Conservation (phyloP, 169 alveolate genomes). For the Cryptosporidium ubiquitum region DNA sequence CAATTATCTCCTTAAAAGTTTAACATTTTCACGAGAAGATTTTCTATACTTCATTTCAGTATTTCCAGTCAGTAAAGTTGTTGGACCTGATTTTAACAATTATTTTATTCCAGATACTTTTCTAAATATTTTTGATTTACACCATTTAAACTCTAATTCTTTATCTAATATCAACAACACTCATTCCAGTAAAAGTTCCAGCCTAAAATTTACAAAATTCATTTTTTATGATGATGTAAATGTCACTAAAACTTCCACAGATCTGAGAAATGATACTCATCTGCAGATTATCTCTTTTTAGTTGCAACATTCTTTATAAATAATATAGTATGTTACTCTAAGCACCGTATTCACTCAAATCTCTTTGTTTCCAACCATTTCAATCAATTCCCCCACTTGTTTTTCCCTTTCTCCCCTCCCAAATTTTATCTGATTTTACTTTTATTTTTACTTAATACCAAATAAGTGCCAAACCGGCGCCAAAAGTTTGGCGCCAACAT, state of each 20-base stretch:
- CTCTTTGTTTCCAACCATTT: background rate
- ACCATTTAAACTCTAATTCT: background rate
- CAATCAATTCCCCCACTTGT: background rate
- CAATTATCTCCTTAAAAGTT: background rate
- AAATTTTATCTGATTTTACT: background rate
- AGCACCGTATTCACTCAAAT: background rate
- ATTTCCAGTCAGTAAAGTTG: conserved; percentile 52
- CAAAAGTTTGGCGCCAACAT: background rate
- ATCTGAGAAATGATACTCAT: background rate
- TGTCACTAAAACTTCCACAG: background rate
- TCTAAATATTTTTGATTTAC: background rate
- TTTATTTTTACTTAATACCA: background rate
- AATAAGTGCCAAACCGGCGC: conserved; percentile 28
- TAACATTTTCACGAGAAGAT: conserved; percentile 22
- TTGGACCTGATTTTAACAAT: conserved; percentile 63
- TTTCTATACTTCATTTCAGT: conserved; percentile 34
- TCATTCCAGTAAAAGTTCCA: background rate
- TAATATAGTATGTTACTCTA: background rate
- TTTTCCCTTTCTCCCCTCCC: background rate
- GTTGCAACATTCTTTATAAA: background rate
- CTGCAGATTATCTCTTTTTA: background rate
- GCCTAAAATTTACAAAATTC: background rate
- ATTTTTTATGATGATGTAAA: background rate
- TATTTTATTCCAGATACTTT: background rate
- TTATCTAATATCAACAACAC: background rate